Conservation (phyloP, 2,329 filamentous ascomycete genomes). For the Pyricularia sp. region DNA sequence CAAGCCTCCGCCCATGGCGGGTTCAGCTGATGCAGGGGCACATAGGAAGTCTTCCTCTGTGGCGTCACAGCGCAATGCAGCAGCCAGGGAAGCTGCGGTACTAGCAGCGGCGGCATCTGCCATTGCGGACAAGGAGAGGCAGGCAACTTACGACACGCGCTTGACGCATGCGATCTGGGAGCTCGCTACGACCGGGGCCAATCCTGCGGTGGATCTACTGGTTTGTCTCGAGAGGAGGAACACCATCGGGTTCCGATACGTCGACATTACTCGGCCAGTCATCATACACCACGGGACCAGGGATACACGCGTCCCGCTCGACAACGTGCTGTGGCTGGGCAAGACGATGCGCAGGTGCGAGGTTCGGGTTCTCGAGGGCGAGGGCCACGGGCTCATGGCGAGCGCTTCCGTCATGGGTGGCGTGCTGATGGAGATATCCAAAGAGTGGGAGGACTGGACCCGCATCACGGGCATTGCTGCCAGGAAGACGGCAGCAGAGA, state of each 20-base stretch:
- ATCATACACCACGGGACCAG: conserved; percentile 89
- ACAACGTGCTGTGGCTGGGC: conserved; percentile 90
- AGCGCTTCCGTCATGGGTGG: conserved; percentile 85
- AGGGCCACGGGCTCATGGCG: conserved; percentile 93
- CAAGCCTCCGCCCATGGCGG: conserved; percentile 15
- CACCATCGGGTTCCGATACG: conserved; percentile 89
- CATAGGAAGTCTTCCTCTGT: conserved; percentile 14
- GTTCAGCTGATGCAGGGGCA: conserved; percentile 11
- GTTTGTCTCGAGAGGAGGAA: conserved; percentile 86
- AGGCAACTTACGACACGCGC: conserved; percentile 65
- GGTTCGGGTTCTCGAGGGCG: conserved; percentile 76
- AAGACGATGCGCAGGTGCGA: conserved; percentile 90
- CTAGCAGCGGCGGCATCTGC: conserved; percentile 45
- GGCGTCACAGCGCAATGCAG: conserved; percentile 4
- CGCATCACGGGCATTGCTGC: conserved; percentile 33
- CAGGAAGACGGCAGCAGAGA: background rate
- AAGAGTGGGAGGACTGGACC: conserved; percentile 86
- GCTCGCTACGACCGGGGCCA: conserved; percentile 77
- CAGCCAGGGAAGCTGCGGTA: conserved; percentile 18
- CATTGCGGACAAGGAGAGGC: conserved; percentile 57
- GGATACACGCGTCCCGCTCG: conserved; percentile 83
- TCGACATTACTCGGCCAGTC: conserved; percentile 82
- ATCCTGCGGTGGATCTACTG: conserved; percentile 84
- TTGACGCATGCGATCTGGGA: conserved; percentile 93
- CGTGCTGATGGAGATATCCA: conserved; percentile 86